Evolutionary conservation across 148 eudicot species (phyloP).

Genomic region (Vaccinium macrocarpon): DNA sequence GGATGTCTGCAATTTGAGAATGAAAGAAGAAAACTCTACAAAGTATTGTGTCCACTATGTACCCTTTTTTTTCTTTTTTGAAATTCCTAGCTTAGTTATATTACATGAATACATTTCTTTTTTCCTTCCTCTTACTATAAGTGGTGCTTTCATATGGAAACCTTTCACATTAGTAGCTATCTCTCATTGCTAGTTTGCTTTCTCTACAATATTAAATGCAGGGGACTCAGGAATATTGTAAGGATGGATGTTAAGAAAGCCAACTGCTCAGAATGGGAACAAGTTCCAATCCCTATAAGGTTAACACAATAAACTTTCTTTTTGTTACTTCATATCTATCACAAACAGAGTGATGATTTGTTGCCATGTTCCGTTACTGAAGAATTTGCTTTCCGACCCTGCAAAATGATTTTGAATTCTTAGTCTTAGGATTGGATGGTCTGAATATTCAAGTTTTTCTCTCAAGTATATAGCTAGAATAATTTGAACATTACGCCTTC

Average conservation of each 20-base stretch:
- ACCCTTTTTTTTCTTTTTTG: neutral
- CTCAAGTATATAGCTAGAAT: neutral
- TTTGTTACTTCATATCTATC: neutral
- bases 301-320: constrained; percentile 19
- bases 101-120: neutral
- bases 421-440: neutral
- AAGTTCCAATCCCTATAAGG: constrained; percentile 75
- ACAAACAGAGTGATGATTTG: neutral
- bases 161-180: neutral
- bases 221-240: constrained; percentile 82
- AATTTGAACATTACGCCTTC: neutral
- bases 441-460: neutral
- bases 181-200: constrained; percentile 5
- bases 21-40: neutral
- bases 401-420: neutral
- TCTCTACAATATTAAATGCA: constrained; percentile 31
- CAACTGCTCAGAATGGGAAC: constrained; percentile 75
- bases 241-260: constrained; percentile 59
- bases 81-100: neutral
- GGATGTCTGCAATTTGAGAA: neutral
- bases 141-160: neutral
- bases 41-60: neutral
- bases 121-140: neutral
- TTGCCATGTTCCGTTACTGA: neutral
- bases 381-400: neutral